A percentile compares a stretch with the other conserved stretches of the same genome.
These are phyloP conservation scores for Castanea sativa DNA, from an alignment of 306 rosid species.

Conservation along the genomic window DNA sequence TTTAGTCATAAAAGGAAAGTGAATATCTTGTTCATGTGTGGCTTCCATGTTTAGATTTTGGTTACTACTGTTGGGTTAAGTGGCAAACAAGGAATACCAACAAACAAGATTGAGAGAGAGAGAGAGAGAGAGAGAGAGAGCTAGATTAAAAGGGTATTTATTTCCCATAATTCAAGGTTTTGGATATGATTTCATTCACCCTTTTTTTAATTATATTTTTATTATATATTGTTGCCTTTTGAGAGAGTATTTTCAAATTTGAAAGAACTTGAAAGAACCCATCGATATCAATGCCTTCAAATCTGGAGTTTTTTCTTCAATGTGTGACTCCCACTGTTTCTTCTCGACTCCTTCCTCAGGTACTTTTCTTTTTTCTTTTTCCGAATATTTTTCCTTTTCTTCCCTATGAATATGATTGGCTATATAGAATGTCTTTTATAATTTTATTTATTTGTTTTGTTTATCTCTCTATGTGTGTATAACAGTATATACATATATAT, in stretches of 20 bases:
- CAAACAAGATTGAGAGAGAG: too few relatives aligned
- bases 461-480: too few relatives aligned
- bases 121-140: not conserved
- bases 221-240: conserved; percentile 1
- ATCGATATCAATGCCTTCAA: conserved; percentile 29
- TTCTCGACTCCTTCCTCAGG: conserved; percentile 58
- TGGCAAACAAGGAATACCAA: not conserved
- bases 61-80: not conserved
- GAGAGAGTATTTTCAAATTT: not conserved
- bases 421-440: too few relatives aligned
- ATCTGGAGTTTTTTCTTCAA: conserved; percentile 62
- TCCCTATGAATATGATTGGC: not conserved
- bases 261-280: not conserved
- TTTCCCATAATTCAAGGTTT: not conserved
- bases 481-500: too few relatives aligned
- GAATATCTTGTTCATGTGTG: not conserved
- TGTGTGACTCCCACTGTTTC: conserved; percentile 63
- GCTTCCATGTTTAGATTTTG: not conserved
- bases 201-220: not conserved
- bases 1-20: conserved; percentile 12
- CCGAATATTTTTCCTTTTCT: not conserved
- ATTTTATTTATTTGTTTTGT: too few relatives aligned
- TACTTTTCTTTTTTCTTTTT: not conserved
- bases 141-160: not conserved
- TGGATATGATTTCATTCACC: not conserved